These are phyloP conservation scores for Fusarium guadeloupense DNA, from an alignment of 2,329 filamentous ascomycete species.

Conservation along the genomic window DNA sequence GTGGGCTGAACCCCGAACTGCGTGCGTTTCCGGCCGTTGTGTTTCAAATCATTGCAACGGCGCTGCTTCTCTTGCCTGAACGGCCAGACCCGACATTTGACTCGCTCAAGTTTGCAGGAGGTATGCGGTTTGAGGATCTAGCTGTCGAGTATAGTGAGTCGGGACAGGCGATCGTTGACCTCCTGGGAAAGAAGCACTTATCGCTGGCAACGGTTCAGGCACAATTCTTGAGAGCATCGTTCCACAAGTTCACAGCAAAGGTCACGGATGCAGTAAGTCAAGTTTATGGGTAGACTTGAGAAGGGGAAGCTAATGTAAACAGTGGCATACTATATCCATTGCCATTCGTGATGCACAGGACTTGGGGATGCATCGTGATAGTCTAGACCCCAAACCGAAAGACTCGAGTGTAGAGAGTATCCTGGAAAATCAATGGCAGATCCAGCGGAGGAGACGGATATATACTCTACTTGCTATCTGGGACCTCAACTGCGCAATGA, in stretches of 20 bases:
- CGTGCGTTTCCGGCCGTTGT: constrained; percentile 67
- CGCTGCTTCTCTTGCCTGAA: constrained; percentile 62
- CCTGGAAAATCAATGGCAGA: constrained; percentile 66
- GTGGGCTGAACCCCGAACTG: constrained; percentile 60
- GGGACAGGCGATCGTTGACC: constrained; percentile 60
- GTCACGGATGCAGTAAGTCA: constrained; percentile 63
- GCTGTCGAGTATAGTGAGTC: constrained; percentile 69
- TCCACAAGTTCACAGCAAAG: constrained; percentile 67
- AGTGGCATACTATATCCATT: constrained; percentile 66
- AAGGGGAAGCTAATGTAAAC: not conserved
- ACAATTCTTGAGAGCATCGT: constrained; percentile 64
- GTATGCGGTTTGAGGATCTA: constrained; percentile 69
- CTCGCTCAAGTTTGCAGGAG: constrained; percentile 65
- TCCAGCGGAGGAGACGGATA: constrained; percentile 63
- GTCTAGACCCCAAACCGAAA: constrained; percentile 59
- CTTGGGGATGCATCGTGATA: constrained; percentile 66
- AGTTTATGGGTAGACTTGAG: not conserved
- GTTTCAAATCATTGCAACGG: constrained; percentile 66
- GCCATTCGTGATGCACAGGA: constrained; percentile 71
- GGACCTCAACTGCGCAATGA: constrained; percentile 63
- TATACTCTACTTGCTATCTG: constrained; percentile 64
- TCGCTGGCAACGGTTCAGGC: constrained; percentile 66
- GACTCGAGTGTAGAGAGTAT: constrained; percentile 58
- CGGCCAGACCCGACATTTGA: constrained; percentile 60
- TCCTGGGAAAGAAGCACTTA: constrained; percentile 67